Evolutionary conservation across 345 rosid genomes (phyloP).

Genomic region (Eucalyptus albens): DNA sequence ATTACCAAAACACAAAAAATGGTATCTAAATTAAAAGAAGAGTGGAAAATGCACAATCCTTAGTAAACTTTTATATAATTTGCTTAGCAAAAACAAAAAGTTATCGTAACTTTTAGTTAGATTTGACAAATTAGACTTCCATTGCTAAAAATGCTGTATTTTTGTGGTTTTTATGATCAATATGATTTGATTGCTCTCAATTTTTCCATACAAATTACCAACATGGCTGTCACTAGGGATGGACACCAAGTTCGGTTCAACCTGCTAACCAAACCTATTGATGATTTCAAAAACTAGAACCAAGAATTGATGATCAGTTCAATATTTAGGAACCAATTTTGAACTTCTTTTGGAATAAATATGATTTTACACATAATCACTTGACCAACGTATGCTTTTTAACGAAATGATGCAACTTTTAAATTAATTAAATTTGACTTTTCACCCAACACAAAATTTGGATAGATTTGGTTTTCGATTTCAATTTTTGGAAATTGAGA

Average conservation of each 20-base stretch:
- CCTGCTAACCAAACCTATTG: rapidly evolving
- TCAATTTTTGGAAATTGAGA: no score
- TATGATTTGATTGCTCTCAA: not conserved
- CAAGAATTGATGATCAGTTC: not conserved
- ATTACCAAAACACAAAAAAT: not conserved
- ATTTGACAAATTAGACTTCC: not conserved
- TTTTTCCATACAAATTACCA: not conserved
- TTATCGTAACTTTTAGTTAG: not conserved
- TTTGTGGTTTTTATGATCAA: not conserved
- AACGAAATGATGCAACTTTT: no score
- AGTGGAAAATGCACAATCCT: not conserved
- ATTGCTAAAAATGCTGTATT: not conserved
- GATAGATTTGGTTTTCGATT: no score
- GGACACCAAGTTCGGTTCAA: not conserved
- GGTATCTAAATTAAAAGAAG: not conserved
- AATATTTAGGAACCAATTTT: not conserved
- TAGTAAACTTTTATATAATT: no score
- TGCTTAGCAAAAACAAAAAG: not conserved
- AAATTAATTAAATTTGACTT: no score
- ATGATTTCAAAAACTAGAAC: not conserved
- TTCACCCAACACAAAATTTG: no score
- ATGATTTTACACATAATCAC: no score
- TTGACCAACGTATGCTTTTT: no score
- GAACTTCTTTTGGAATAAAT: no score
- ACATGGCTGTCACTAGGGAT: not conserved